Evolutionary conservation across 495 filamentous ascomycete genomes (phyloP).

Genomic region (Aspergillus baeticus): DNA sequence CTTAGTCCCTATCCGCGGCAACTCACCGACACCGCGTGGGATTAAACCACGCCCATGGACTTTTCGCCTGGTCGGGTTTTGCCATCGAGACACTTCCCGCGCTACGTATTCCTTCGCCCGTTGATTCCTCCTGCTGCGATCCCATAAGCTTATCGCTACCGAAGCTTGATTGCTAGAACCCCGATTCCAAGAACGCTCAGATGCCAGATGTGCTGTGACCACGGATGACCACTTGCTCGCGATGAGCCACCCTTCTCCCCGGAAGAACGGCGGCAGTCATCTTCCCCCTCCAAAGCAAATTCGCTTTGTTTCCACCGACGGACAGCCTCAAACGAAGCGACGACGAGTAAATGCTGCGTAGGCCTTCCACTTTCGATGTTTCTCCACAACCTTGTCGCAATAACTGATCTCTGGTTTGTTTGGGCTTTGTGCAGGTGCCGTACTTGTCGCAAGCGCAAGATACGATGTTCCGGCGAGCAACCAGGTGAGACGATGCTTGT

Average conservation of each 20-base stretch:
- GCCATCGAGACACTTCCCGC: slow-evolving; percentile 16
- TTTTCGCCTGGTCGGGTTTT: slow-evolving; percentile 15
- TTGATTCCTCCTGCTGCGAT: slow-evolving; percentile 13
- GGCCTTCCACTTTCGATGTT: slow-evolving; percentile 22
- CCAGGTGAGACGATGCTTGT: slow-evolving; percentile 40
- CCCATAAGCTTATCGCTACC: slow-evolving; percentile 7
- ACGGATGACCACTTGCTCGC: slow-evolving; percentile 43
- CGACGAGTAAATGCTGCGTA: slow-evolving; percentile 81
- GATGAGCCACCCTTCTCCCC: slow-evolving; percentile 47
- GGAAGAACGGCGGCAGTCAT: slow-evolving; percentile 41
- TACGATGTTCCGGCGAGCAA: slow-evolving; percentile 76
- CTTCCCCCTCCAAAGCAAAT: slow-evolving; percentile 51
- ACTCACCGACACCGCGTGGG: slow-evolving; percentile 16
- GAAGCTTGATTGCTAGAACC: slow-evolving; percentile 15
- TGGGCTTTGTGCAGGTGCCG: slow-evolving; percentile 54
- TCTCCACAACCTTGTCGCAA: slow-evolving; percentile 4
- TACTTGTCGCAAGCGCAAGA: slow-evolving; percentile 81
- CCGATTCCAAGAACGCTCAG: slow-evolving; percentile 7
- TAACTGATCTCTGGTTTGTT: slow-evolving; percentile 1
- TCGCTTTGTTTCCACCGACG: slow-evolving; percentile 79
- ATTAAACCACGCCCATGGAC: slow-evolving; percentile 23
- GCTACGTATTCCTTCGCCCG: slow-evolving; percentile 11
- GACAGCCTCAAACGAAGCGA: slow-evolving; percentile 76
- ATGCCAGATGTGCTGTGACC: slow-evolving; percentile 42
- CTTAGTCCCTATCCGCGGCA: slow-evolving; percentile 8